Evolutionary conservation across 148 eudicot genomes (phyloP).

Genomic region (Arctostaphylos glauca): DNA sequence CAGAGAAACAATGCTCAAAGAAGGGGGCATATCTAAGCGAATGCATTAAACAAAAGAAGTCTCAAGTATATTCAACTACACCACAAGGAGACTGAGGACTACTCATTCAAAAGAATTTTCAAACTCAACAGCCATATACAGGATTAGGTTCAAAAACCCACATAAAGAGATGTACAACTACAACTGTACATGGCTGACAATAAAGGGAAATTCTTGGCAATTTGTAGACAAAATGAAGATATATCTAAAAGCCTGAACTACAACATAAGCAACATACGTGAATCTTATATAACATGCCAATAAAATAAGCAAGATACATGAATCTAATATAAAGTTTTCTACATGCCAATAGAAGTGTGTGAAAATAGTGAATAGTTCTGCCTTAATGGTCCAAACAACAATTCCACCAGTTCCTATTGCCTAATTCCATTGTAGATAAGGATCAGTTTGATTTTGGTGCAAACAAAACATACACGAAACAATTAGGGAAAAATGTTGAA

Average conservation of each 20-base stretch:
- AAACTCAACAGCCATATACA: neutral
- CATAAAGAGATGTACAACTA: neutral
- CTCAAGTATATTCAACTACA: neutral
- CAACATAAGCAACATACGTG: neutral
- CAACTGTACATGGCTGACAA: too few relatives aligned
- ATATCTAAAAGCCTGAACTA: neutral
- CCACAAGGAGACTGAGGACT: neutral
- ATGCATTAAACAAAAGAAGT: neutral
- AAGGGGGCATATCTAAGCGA: neutral
- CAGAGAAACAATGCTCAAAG: neutral
- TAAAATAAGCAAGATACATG: neutral
- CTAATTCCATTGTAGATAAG: neutral
- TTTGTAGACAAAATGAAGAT: neutral
- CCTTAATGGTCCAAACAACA: slow-evolving; percentile 3
- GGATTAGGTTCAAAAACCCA: neutral
- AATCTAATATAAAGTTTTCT: neutral
- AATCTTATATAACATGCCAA: too few relatives aligned
- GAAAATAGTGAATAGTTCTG: neutral
- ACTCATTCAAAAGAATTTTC: neutral
- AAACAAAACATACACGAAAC: neutral
- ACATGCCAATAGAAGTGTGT: neutral
- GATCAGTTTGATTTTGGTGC: neutral
- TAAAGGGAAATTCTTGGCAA: neutral
- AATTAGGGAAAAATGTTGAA: neutral
- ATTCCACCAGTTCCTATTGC: neutral